Percentiles rank a stretch among this genome's conserved stretches.
phyloP scores from a whole-genome alignment of 371 early-diverging fungal species.

The Parasitella parasitica region DNA sequence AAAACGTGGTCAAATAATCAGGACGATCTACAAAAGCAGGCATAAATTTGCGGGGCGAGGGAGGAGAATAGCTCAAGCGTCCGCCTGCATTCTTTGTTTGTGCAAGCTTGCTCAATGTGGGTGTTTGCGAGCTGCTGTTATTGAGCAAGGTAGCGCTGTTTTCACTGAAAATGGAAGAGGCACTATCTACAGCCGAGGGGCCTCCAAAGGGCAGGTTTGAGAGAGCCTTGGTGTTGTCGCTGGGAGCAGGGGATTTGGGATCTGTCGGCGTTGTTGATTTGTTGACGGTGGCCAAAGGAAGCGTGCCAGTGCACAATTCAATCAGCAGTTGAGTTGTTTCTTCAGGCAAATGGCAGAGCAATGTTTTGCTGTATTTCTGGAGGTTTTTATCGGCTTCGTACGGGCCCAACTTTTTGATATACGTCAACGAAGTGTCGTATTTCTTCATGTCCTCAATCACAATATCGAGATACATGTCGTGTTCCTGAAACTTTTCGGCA shows the following conservation, averaged over 20 bases:
- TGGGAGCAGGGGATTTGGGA: constrained; percentile 29
- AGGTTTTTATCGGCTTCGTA: constrained; percentile 64
- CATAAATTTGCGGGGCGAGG: constrained; percentile 63
- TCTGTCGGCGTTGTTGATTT: background rate
- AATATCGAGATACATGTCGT: constrained; percentile 75
- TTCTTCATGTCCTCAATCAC: constrained; percentile 86
- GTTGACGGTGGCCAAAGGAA: constrained; percentile 21
- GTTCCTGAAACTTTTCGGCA: constrained; percentile 78
- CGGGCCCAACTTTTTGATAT: constrained; percentile 62
- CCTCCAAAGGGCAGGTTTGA: constrained; percentile 46
- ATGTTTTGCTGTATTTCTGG: constrained; percentile 75
- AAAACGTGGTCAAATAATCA: constrained; percentile 68
- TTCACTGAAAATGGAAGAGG: constrained; percentile 19
- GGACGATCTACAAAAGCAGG: constrained; percentile 77
- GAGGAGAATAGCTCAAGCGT: constrained; percentile 41
- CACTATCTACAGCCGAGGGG: constrained; percentile 1
- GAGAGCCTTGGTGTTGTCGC: constrained; percentile 17
- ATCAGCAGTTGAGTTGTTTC: constrained; percentile 82
- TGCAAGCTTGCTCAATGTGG: constrained; percentile 1
- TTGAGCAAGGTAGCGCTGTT: constrained; percentile 4
- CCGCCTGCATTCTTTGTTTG: constrained; percentile 7
- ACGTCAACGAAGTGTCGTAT: constrained; percentile 72
- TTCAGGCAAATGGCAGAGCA: constrained; percentile 72
- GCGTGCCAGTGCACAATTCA: constrained; percentile 64
- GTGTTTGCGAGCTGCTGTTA: background rate